Evolutionary conservation across 202 grass and related monocot genomes (phyloP).

Genomic region (Elaeis oleifera): DNA sequence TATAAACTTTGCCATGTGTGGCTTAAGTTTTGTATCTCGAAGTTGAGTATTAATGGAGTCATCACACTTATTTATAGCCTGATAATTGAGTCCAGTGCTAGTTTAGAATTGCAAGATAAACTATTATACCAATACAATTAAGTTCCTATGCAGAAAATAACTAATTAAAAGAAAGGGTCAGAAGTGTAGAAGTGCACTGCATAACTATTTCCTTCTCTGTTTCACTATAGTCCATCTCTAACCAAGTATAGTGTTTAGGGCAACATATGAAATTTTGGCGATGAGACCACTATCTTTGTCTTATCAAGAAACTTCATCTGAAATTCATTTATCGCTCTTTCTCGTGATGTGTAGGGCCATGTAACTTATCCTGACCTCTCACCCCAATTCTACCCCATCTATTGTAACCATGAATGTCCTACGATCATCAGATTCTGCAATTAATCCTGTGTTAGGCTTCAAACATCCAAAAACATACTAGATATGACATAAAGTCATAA

Average conservation of each 20-base stretch:
- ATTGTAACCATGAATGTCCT: conserved; percentile 75
- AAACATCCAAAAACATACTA: too few relatives aligned
- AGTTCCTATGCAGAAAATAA: not conserved
- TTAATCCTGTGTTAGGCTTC: conserved; percentile 13
- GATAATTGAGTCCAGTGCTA: not conserved
- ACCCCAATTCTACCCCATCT: conserved; percentile 94
- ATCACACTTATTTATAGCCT: conserved; percentile 28
- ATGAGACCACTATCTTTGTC: conserved; percentile 61
- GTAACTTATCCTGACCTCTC: conserved; percentile 62
- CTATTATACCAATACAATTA: too few relatives aligned
- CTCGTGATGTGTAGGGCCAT: conserved; percentile 46
- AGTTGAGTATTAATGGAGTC: conserved; percentile 37
- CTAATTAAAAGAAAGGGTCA: conserved; percentile 4
- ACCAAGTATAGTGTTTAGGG: conserved; percentile 57
- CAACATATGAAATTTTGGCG: conserved; percentile 56
- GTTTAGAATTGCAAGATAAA: too few relatives aligned
- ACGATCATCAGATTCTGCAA: conserved; percentile 75
- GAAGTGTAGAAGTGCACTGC: conserved; percentile 10
- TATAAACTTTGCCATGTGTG: conserved; percentile 60
- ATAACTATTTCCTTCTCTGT: conserved; percentile 53
- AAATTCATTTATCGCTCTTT: conserved; percentile 58
- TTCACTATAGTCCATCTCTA: conserved; percentile 91
- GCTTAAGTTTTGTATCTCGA: conserved; percentile 81
- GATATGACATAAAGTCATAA: too few relatives aligned
- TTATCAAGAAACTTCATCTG: conserved; percentile 60